phyloP scores from a whole-genome alignment of 2,329 filamentous ascomycete genomes.

The Exophiala xenobiotica region DNA sequence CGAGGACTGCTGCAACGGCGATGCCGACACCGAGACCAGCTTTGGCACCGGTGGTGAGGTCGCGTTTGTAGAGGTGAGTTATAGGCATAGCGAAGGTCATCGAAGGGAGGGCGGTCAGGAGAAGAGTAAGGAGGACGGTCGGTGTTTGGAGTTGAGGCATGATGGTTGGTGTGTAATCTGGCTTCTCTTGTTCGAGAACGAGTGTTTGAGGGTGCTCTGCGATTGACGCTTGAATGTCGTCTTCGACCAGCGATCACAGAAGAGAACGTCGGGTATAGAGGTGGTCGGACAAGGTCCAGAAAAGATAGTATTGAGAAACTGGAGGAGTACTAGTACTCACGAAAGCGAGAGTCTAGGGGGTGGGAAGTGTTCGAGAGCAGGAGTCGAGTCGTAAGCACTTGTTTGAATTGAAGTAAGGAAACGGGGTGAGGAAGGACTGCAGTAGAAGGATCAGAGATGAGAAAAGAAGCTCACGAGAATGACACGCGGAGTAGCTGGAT shows the following conservation, averaged over 20 bases:
- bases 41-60: slow-evolving; percentile 27
- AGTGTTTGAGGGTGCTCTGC: neutral
- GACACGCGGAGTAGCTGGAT: slow-evolving; percentile 1
- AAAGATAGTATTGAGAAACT: too few relatives aligned
- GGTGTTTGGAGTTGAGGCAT: slow-evolving; percentile 11
- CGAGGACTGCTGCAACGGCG: slow-evolving; percentile 25
- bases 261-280: too few relatives aligned
- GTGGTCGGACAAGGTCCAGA: too few relatives aligned
- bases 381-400: slow-evolving; percentile 17
- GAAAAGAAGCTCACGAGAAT: neutral
- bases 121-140: slow-evolving; percentile 8
- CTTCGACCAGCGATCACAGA: slow-evolving; percentile 17
- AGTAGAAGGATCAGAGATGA: neutral
- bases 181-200: neutral
- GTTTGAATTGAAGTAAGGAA: slow-evolving; percentile 8
- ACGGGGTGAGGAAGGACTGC: neutral
- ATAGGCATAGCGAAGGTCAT: slow-evolving; percentile 18
- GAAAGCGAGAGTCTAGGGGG: too few relatives aligned
- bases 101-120: slow-evolving; percentile 15
- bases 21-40: slow-evolving; percentile 30
- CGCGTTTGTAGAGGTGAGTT: slow-evolving; percentile 25
- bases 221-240: slow-evolving; percentile 2
- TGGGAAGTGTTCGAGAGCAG: too few relatives aligned
- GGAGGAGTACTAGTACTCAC: too few relatives aligned
- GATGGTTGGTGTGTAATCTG: neutral